A percentile compares a stretch with the other conserved stretches of the same genome.
Evolutionary conservation across 805 yeast species (phyloP).

Genomic region (Ogataea wickerhamii): DNA sequence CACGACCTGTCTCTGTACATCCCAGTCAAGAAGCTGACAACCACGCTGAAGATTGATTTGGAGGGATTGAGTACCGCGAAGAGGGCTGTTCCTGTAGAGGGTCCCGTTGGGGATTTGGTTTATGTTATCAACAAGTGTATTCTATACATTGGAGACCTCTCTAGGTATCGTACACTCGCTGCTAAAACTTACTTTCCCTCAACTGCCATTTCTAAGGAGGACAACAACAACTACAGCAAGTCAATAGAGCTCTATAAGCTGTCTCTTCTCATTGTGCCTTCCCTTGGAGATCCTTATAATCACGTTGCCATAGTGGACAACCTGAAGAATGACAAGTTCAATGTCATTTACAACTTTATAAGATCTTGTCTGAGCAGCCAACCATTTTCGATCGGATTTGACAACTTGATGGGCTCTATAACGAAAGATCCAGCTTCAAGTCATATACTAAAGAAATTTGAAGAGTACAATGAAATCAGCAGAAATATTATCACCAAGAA

Average conservation of each 20-base stretch:
- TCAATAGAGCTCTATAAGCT: constrained; percentile 46
- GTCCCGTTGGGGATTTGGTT: constrained; percentile 27
- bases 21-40: constrained; percentile 30
- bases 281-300: constrained; percentile 64
- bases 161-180: constrained; percentile 51
- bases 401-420: constrained; percentile 39
- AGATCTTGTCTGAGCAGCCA: constrained; percentile 55
- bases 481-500: constrained; percentile 31
- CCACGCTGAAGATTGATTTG: constrained; percentile 23
- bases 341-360: constrained; percentile 50
- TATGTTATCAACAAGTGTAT: constrained; percentile 47
- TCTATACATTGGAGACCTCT: constrained; percentile 53
- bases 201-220: constrained; percentile 32
- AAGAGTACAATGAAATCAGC: constrained; percentile 23
- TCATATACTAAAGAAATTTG: constrained; percentile 27
- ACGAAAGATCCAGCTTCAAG: constrained; percentile 34
- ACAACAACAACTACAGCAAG: constrained; percentile 40
- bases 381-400: constrained; percentile 44
- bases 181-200: constrained; percentile 41
- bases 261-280: constrained; percentile 58
- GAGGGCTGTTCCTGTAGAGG: constrained; percentile 9
- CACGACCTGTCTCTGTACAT: constrained; percentile 37
- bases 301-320: constrained; percentile 56
- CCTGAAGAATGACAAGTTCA: constrained; percentile 44
- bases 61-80: not conserved